Evolutionary conservation across 495 filamentous ascomycete species (phyloP).

Genomic region (Penicillium cinerascens): DNA sequence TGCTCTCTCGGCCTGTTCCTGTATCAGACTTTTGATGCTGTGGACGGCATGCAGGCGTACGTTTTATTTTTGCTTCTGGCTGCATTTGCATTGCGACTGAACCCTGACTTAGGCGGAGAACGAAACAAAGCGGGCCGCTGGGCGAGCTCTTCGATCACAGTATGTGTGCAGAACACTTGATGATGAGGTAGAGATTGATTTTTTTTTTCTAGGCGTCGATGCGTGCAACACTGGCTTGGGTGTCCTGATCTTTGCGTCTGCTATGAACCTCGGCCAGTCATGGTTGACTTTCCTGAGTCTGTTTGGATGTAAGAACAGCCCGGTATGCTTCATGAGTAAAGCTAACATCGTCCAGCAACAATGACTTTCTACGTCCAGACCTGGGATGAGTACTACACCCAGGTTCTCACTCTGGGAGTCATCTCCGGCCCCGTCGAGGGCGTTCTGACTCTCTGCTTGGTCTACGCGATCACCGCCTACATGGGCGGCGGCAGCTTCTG

Average conservation of each 20-base stretch:
- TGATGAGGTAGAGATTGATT: background rate
- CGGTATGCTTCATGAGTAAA: background rate
- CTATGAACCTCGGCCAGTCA: conserved; percentile 88
- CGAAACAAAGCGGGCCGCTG: conserved; percentile 85
- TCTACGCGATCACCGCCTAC: conserved; percentile 82
- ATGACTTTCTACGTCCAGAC: conserved; percentile 97
- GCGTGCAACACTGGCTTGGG: conserved; percentile 94
- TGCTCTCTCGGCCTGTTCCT: conserved; percentile 89
- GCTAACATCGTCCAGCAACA: conserved; percentile 48
- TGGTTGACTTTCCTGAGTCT: conserved; percentile 85
- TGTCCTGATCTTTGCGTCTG: conserved; percentile 82
- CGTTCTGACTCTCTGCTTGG: conserved; percentile 73
- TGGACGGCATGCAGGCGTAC: conserved; percentile 90
- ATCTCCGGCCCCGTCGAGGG: conserved; percentile 96
- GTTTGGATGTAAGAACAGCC: conserved; percentile 65
- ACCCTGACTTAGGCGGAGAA: conserved; percentile 62
- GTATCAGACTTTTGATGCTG: conserved; percentile 97
- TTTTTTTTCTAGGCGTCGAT: conserved; percentile 62
- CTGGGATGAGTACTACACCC: conserved; percentile 98
- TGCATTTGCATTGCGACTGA: conserved; percentile 2
- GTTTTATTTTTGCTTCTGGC: conserved; percentile 25
- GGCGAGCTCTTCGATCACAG: conserved; percentile 98
- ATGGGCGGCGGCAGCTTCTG: conserved; percentile 89
- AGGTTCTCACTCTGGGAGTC: conserved; percentile 87
- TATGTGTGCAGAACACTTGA: conserved; percentile 26